Evolutionary conservation across 2,329 filamentous ascomycete species (phyloP).

Genomic region (Aspergillus thermomutatus): DNA sequence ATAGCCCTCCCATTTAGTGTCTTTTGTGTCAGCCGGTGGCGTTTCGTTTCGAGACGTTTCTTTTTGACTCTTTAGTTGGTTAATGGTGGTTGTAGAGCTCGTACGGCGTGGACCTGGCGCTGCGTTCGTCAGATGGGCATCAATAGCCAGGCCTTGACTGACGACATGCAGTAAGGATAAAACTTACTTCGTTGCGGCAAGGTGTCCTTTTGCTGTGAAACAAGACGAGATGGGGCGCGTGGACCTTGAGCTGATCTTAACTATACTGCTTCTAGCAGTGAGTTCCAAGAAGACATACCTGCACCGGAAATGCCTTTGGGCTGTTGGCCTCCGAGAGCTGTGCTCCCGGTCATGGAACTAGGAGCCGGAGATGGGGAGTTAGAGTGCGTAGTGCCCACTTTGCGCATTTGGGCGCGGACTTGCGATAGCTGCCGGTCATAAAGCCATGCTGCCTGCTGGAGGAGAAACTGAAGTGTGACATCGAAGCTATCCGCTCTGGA

Average conservation of each 20-base stretch:
- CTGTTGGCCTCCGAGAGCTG: slow-evolving; percentile 34
- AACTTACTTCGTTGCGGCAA: slow-evolving; percentile 25
- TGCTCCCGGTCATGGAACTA: slow-evolving; percentile 42
- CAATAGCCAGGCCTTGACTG: neutral
- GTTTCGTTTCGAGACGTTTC: slow-evolving; percentile 26
- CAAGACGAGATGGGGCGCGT: slow-evolving; percentile 38
- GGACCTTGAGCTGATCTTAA: slow-evolving; percentile 26
- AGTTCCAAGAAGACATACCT: slow-evolving; percentile 19
- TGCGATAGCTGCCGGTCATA: slow-evolving; percentile 89
- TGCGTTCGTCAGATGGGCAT: slow-evolving; percentile 2
- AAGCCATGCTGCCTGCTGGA: slow-evolving; percentile 90
- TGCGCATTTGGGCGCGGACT: slow-evolving; percentile 85
- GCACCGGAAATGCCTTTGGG: slow-evolving; percentile 31
- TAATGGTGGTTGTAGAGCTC: slow-evolving; percentile 31
- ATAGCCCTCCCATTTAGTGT: slow-evolving; percentile 20
- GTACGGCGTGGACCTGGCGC: slow-evolving; percentile 21
- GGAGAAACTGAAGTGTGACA: slow-evolving; percentile 80
- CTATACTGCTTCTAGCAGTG: neutral
- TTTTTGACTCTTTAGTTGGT: slow-evolving; percentile 22
- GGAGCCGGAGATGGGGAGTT: slow-evolving; percentile 41
- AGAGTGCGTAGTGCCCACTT: slow-evolving; percentile 45
- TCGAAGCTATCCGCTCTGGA: slow-evolving; percentile 70
- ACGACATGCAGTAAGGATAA: neutral
- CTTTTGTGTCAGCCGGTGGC: slow-evolving; percentile 21
- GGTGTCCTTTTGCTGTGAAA: slow-evolving; percentile 34